A percentile compares a stretch with the other conserved stretches of the same genome.
These are phyloP conservation scores for Lodderomyces pseudojiufengensis DNA, from an alignment of 1,139 yeast genomes.

Conservation along the genomic window DNA sequence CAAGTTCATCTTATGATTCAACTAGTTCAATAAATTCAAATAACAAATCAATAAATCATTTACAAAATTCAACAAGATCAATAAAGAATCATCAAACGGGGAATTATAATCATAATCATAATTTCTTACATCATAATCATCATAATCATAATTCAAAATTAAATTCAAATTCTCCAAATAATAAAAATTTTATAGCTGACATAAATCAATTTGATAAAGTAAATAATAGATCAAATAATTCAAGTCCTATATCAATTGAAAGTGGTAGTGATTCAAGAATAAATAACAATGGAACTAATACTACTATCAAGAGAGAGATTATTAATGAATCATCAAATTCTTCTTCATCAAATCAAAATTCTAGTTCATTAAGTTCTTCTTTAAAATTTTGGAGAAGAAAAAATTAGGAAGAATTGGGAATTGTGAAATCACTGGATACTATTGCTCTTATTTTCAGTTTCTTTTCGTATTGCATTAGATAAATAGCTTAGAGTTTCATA, in stretches of 20 bases:
- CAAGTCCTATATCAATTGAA: conserved; percentile 8
- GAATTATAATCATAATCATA: neutral
- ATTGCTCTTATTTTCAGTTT: neutral
- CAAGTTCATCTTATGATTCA: too few species aligned
- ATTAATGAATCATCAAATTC: too few species aligned
- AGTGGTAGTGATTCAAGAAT: neutral
- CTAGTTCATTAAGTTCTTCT: conserved; percentile 5
- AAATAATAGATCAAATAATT: conserved; percentile 1
- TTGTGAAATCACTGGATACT: neutral
- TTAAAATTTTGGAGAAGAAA: conserved; percentile 14
- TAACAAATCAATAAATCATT: too few species aligned
- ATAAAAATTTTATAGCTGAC: neutral
- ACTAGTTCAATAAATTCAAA: too few species aligned
- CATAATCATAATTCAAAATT: neutral
- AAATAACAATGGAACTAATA: neutral
- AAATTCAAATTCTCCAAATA: too few species aligned
- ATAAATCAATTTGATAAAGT: neutral
- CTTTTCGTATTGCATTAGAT: neutral
- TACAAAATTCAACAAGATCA: too few species aligned
- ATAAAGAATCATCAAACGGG: neutral
- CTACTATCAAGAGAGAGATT: too few species aligned
- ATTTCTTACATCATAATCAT: neutral
- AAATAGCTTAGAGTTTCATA: neutral
- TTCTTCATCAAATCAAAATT: too few species aligned
- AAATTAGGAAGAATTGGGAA: neutral